A percentile compares a stretch with the other conserved stretches of the same genome.
Conservation (phyloP, 106 monocot genomes). For the Agapanthus africanus region DNA sequence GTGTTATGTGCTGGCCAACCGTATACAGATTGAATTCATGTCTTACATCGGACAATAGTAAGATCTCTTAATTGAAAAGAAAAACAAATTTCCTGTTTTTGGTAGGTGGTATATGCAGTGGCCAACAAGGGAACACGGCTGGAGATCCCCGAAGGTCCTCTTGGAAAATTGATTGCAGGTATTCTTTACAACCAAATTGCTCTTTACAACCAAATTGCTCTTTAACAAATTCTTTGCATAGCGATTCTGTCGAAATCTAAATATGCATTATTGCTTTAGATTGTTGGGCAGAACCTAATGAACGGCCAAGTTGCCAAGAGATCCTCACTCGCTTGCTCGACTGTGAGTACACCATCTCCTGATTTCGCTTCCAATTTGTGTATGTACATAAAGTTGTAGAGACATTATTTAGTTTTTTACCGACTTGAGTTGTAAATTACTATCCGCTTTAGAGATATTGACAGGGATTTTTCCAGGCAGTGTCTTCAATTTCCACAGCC, state of each 20-base stretch:
- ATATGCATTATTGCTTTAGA: conserved; percentile 35
- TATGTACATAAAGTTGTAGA: conserved; percentile 27
- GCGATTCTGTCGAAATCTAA: too few relatives aligned
- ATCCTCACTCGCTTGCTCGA: conserved; percentile 92
- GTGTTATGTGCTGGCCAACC: too few relatives aligned
- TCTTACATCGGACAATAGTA: too few relatives aligned
- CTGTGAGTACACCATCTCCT: conserved; percentile 83
- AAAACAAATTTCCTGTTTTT: too few relatives aligned
- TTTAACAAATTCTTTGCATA: background rate
- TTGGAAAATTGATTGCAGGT: conserved; percentile 91
- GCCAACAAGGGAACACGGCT: conserved; percentile 76
- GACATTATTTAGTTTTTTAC: conserved; percentile 12
- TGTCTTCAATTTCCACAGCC: conserved; percentile 5
- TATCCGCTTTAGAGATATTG: background rate
- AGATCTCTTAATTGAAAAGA: too few relatives aligned
- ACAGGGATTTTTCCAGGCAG: background rate
- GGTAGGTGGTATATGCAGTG: conserved; percentile 85
- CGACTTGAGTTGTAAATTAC: conserved; percentile 31
- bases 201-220: background rate
- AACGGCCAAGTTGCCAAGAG: conserved; percentile 85
- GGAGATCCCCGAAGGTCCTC: conserved; percentile 86
- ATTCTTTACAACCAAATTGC: background rate
- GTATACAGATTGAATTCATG: too few relatives aligned
- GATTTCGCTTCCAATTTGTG: conserved; percentile 12
- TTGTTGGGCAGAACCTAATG: conserved; percentile 94